Conservation (phyloP, 2,329 filamentous ascomycete species). For the Xylariaceae sp. region DNA sequence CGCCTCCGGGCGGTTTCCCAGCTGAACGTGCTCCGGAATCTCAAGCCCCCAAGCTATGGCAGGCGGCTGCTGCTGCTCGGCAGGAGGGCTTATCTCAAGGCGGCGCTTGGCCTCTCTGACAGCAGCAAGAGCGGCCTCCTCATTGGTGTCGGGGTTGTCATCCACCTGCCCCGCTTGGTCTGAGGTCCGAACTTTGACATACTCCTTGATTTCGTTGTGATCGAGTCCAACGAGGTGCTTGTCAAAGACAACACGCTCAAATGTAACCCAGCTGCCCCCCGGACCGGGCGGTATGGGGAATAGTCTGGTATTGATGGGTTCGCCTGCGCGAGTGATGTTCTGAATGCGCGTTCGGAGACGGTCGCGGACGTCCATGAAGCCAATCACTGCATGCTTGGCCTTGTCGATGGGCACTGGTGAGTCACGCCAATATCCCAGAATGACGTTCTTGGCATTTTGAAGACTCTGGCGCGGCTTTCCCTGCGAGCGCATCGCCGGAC, state of each 20-base stretch:
- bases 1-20: slow-evolving; percentile 27
- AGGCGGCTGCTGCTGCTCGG: slow-evolving; percentile 34
- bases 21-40: slow-evolving; percentile 36
- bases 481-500: no score
- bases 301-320: slow-evolving; percentile 36
- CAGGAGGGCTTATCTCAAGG: slow-evolving; percentile 33
- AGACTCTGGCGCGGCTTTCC: not conserved
- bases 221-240: slow-evolving; percentile 47
- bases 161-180: slow-evolving; percentile 18
- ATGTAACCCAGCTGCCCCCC: slow-evolving; percentile 58
- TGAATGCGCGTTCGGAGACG: slow-evolving; percentile 53
- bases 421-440: slow-evolving; percentile 54
- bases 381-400: slow-evolving; percentile 51
- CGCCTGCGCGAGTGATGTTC: slow-evolving; percentile 38
- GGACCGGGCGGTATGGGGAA: slow-evolving; percentile 46
- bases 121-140: slow-evolving; percentile 33
- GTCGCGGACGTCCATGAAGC: slow-evolving; percentile 55
- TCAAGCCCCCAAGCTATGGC: slow-evolving; percentile 44
- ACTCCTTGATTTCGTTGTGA: slow-evolving; percentile 54
- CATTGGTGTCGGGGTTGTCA: slow-evolving; percentile 31
- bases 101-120: slow-evolving; percentile 39
- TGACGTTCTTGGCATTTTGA: slow-evolving; percentile 36
- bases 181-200: slow-evolving; percentile 47
- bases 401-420: slow-evolving; percentile 40
- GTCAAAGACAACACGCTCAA: slow-evolving; percentile 52